Evolutionary conservation across 305 asterid genomes (phyloP).

Genomic region (Salvia sclarea): DNA sequence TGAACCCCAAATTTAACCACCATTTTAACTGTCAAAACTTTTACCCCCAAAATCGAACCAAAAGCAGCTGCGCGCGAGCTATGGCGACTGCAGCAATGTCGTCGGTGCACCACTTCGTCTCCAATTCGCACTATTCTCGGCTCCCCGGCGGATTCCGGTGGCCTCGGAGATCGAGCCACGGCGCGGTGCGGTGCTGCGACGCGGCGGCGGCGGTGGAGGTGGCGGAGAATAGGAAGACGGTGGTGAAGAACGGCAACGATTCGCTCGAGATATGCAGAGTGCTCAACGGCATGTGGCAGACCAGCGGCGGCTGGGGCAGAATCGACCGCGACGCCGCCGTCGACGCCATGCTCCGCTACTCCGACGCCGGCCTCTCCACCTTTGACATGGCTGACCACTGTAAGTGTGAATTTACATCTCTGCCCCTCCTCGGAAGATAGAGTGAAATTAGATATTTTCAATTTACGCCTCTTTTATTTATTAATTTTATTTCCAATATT

Average conservation of each 20-base stretch:
- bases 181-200: constrained; percentile 60
- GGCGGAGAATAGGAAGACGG: constrained; percentile 46
- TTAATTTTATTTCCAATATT: not conserved
- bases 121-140: constrained; percentile 27
- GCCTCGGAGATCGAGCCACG: constrained; percentile 30
- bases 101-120: constrained; percentile 38
- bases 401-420: constrained; percentile 43
- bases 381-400: constrained; percentile 99
- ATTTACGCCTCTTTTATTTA: not conserved
- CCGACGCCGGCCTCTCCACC: constrained; percentile 86
- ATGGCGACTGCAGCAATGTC: constrained; percentile 51
- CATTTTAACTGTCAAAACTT: constrained; percentile 22
- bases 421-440: constrained; percentile 27
- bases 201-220: constrained; percentile 51
- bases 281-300: constrained; percentile 95
- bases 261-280: constrained; percentile 86
- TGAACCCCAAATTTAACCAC: constrained; percentile 20
- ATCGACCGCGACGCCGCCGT: constrained; percentile 90
- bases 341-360: constrained; percentile 76
- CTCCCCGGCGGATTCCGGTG: constrained; percentile 33
- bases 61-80: not conserved
- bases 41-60: not conserved
- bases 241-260: constrained; percentile 69
- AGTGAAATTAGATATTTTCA: not conserved
- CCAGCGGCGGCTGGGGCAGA: constrained; percentile 97